Percentiles rank a stretch among this genome's conserved stretches.
These are phyloP conservation scores for Trichosanthes truncata DNA, from an alignment of 306 rosid genomes.

Conservation along the genomic window DNA sequence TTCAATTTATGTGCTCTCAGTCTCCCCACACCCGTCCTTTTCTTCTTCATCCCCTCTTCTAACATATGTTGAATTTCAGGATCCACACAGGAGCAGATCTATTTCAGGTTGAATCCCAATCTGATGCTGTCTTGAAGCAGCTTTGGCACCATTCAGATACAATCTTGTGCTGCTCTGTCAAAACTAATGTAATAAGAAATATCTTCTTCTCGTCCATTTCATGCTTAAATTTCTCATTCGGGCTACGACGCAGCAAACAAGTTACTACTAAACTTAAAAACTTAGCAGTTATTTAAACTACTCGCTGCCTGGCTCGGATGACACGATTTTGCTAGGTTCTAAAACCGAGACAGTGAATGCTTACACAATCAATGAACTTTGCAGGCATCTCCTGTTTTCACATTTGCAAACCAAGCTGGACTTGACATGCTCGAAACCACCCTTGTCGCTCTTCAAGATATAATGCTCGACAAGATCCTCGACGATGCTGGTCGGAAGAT, in stretches of 20 bases:
- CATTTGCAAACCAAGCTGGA: conserved; percentile 93
- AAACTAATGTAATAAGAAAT: conserved; percentile 44
- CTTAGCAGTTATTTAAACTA: background rate
- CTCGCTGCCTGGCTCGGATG: background rate
- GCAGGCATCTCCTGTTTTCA: conserved; percentile 86
- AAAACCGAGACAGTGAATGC: background rate
- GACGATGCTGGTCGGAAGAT: conserved; percentile 77
- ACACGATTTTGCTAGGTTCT: background rate
- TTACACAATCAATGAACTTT: conserved; percentile 1
- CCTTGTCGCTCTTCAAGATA: conserved; percentile 86
- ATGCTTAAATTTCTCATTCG: background rate
- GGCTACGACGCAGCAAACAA: background rate
- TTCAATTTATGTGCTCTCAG: conserved; percentile 46
- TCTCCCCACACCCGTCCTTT: background rate
- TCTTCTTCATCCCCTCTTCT: conserved; percentile 7
- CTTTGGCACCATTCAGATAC: conserved; percentile 92
- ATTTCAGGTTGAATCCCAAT: conserved; percentile 35
- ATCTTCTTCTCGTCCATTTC: background rate
- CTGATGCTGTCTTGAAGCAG: conserved; percentile 68
- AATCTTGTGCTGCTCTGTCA: conserved; percentile 84
- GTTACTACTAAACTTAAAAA: background rate
- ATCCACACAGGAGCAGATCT: conserved; percentile 69
- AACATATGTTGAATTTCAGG: conserved; percentile 36
- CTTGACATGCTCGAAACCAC: conserved; percentile 98
- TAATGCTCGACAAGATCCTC: conserved; percentile 81